phyloP scores from a whole-genome alignment of 2,329 filamentous ascomycete species.

The Talaromyces piceae region DNA sequence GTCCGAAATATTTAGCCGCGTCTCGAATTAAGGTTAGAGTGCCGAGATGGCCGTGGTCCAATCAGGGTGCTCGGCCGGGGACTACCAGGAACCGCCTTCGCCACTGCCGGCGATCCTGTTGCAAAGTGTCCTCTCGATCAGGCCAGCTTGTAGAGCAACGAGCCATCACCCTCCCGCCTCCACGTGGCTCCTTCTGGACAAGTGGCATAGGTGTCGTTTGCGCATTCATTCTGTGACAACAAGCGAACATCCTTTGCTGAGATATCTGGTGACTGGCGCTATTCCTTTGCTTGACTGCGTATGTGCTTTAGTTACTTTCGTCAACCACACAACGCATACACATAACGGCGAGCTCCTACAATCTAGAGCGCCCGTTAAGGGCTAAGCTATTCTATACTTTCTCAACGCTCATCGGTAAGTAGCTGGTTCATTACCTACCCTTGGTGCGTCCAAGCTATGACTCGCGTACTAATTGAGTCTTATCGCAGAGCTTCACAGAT shows the following conservation, averaged over 20 bases:
- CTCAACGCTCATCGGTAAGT: neutral
- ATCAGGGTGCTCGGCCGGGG: slow-evolving; percentile 1
- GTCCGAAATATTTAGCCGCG: no score
- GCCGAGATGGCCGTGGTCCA: neutral
- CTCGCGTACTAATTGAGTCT: neutral
- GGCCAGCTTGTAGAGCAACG: slow-evolving; percentile 1
- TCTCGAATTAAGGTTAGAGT: neutral
- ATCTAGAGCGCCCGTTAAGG: neutral
- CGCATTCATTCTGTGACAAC: neutral
- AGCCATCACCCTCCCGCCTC: neutral
- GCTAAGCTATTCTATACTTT: neutral
- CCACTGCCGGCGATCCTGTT: slow-evolving; percentile 6
- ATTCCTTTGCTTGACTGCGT: neutral
- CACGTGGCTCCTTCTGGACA: slow-evolving; percentile 5
- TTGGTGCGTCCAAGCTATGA: neutral
- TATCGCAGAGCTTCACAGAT: neutral
- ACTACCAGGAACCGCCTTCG: neutral
- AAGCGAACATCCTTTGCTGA: neutral
- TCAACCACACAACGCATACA: neutral
- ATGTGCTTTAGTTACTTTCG: neutral
- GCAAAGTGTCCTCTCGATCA: slow-evolving; percentile 12
- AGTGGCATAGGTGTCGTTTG: neutral
- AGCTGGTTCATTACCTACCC: neutral
- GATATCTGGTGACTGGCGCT: neutral
- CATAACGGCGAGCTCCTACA: neutral